Conservation (phyloP, 1,284 basidiomycete species). For the Phaffia rhodozyma region DNA sequence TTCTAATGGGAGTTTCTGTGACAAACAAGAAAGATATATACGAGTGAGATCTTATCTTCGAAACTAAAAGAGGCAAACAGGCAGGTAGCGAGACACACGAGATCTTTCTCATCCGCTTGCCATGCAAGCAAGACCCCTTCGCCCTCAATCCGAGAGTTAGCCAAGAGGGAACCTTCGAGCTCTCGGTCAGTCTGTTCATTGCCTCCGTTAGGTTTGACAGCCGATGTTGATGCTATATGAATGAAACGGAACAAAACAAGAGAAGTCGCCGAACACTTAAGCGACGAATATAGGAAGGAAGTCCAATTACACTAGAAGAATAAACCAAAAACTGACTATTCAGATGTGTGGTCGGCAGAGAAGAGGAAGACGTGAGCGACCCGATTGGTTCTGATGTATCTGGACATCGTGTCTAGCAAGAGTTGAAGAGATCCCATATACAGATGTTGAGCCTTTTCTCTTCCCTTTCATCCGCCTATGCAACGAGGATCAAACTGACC, state of each 20-base stretch:
- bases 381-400: slow-evolving; percentile 32
- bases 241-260: too few relatives aligned
- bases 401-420: slow-evolving; percentile 21
- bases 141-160: slow-evolving; percentile 52
- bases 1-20: slow-evolving; percentile 70
- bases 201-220: not conserved
- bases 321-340: too few relatives aligned
- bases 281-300: too few relatives aligned
- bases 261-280: too few relatives aligned
- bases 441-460: not conserved
- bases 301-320: too few relatives aligned
- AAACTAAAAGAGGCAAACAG: not conserved
- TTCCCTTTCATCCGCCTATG: not conserved
- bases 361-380: slow-evolving; percentile 21
- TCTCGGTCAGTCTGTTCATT: slow-evolving; percentile 17
- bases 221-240: too few relatives aligned
- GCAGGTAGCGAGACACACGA: slow-evolving; percentile 43
- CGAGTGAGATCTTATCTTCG: not conserved
- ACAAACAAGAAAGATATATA: not conserved
- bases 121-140: slow-evolving; percentile 67
- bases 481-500: not conserved
- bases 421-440: not conserved
- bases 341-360: not conserved
- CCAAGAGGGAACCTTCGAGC: slow-evolving; percentile 46
- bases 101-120: slow-evolving; percentile 69